phyloP scores from a whole-genome alignment of 306 rosid genomes.

The Rosa persica region DNA sequence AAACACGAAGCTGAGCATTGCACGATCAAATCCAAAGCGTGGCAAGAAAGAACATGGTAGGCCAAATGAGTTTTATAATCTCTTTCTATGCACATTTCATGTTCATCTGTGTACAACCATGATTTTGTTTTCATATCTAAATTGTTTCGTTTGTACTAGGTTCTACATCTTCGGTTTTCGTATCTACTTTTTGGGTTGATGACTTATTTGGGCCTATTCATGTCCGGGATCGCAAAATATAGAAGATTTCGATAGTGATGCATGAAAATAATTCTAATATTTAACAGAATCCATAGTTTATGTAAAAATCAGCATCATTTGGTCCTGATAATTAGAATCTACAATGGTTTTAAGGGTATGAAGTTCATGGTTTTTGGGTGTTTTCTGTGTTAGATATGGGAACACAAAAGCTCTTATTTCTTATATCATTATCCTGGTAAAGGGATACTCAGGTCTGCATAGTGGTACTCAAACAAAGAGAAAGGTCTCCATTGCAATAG shows the following conservation, averaged over 20 bases:
- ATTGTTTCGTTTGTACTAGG: not conserved
- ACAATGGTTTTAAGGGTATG: not conserved
- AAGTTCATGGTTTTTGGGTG: not conserved
- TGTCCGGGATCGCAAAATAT: not conserved
- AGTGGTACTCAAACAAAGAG: not conserved
- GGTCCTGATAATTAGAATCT: not conserved
- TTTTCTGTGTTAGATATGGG: not conserved
- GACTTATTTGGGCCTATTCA: not conserved
- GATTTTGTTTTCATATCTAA: not conserved
- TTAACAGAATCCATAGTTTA: not conserved
- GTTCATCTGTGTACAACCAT: not conserved
- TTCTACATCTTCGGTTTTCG: not conserved
- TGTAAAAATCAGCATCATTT: not conserved
- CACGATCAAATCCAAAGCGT: slow-evolving; percentile 73
- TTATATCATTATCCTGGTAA: not conserved
- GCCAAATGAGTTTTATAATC: slow-evolving; percentile 18
- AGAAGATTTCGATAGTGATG: not conserved
- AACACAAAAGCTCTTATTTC: not conserved
- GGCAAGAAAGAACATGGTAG: slow-evolving; percentile 55
- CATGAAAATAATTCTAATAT: not conserved
- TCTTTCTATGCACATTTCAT: not conserved
- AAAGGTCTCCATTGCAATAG: not conserved
- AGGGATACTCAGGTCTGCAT: not conserved
- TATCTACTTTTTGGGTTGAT: not conserved
- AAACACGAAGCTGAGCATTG: slow-evolving; percentile 82